Conservation (phyloP, 2,329 filamentous ascomycete species). For the Colletotrichum paranaense region DNA sequence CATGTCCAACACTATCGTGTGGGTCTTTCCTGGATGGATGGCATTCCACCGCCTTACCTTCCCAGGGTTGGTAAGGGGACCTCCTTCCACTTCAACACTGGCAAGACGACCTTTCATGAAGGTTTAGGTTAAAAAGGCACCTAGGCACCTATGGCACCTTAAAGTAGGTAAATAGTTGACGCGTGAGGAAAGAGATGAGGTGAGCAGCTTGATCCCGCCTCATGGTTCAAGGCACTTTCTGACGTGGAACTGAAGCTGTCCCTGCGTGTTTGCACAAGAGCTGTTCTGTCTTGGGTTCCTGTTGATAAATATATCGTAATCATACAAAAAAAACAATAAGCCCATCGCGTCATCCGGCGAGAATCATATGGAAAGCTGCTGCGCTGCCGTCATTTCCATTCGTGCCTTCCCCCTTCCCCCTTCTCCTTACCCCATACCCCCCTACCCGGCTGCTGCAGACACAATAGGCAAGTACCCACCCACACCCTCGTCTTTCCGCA, state of each 20-base stretch:
- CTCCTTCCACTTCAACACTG: constrained; percentile 1
- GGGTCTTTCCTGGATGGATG: constrained; percentile 16
- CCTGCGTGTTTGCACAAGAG: not conserved
- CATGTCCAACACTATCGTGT: constrained; percentile 33
- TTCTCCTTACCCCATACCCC: constrained; percentile 8
- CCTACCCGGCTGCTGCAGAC: constrained; percentile 28
- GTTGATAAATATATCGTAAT: constrained; percentile 23
- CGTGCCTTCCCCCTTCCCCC: constrained; percentile 18
- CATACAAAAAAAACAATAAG: constrained; percentile 6
- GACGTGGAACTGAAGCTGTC: not conserved
- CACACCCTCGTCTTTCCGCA: constrained; percentile 19
- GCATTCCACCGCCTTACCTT: constrained; percentile 14
- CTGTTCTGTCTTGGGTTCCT: not conserved
- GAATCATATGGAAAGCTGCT: not conserved
- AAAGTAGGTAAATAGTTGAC: not conserved
- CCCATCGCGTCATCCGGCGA: constrained; percentile 28
- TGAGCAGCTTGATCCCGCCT: not conserved
- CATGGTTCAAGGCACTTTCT: not conserved
- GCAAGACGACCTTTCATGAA: constrained; percentile 16
- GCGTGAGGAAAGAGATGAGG: not conserved
- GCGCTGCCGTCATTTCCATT: constrained; percentile 20
- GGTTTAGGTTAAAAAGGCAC: too few relatives aligned
- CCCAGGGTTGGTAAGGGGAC: constrained; percentile 2
- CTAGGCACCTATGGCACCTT: too few relatives aligned
- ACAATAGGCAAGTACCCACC: constrained; percentile 35